phyloP scores from a whole-genome alignment of 2,329 filamentous ascomycete genomes.

The Ustilaginoidea virens region DNA sequence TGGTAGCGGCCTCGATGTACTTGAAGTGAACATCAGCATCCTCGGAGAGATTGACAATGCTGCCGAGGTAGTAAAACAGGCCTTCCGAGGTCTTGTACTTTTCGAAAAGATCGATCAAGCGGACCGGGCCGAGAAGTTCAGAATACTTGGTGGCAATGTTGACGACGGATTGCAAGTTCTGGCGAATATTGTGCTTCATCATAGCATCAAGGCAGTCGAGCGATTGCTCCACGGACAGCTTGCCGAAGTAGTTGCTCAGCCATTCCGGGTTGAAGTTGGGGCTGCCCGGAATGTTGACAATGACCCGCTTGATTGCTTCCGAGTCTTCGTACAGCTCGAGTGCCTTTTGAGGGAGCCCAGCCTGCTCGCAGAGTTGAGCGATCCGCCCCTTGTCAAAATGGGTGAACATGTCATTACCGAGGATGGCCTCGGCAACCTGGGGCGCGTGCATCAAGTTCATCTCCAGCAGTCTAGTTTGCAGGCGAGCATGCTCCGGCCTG shows the following conservation, averaged over 20 bases:
- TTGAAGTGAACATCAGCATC: constrained; percentile 97
- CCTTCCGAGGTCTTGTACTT: constrained; percentile 96
- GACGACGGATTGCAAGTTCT: constrained; percentile 88
- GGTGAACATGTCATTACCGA: constrained; percentile 97
- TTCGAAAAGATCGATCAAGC: constrained; percentile 85
- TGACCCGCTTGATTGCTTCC: constrained; percentile 74
- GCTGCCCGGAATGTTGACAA: constrained; percentile 65
- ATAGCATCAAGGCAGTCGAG: constrained; percentile 90
- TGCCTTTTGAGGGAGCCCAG: constrained; percentile 72
- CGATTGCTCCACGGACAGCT: constrained; percentile 87
- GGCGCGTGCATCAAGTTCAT: constrained; percentile 97
- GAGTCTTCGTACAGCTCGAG: constrained; percentile 92
- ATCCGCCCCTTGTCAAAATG: constrained; percentile 89
- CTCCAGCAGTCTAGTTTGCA: constrained; percentile 89
- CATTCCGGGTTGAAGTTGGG: constrained; percentile 85
- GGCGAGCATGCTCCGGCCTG: constrained; percentile 77
- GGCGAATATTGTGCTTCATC: constrained; percentile 91
- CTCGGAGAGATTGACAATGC: constrained; percentile 92
- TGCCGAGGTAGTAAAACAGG: constrained; percentile 95
- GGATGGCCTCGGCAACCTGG: constrained; percentile 92
- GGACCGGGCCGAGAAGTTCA: constrained; percentile 75
- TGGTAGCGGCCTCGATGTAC: constrained; percentile 94
- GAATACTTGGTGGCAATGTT: constrained; percentile 97
- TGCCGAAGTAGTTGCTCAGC: constrained; percentile 84
- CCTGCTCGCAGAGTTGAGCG: constrained; percentile 82